Conservation (phyloP, 345 rosid genomes). For the Hevea brasiliensis region DNA sequence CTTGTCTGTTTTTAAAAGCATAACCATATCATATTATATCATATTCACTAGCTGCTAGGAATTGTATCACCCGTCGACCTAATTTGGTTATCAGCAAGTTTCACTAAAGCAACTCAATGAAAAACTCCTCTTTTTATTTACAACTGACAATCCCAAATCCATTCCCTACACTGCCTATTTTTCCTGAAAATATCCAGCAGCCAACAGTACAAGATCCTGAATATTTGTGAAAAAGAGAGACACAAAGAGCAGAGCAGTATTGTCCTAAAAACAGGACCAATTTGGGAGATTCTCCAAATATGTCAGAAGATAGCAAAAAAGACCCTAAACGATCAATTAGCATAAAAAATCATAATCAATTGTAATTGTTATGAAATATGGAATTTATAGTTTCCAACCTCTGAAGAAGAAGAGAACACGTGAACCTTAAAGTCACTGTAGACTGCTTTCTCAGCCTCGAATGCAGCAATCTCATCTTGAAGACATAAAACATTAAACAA, state of each 20-base stretch:
- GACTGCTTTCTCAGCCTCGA: slow-evolving; percentile 37
- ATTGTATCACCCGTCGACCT: neutral
- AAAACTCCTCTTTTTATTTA: neutral
- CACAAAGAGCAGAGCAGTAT: neutral
- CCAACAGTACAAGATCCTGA: neutral
- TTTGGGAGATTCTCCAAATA: neutral
- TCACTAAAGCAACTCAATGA: neutral
- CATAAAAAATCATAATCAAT: slow-evolving; percentile 3
- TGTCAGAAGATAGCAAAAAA: no score
- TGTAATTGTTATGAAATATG: neutral
- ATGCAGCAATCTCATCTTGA: slow-evolving; percentile 24
- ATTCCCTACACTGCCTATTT: neutral
- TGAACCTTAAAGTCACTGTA: slow-evolving; percentile 45
- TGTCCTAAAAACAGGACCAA: neutral
- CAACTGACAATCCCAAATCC: neutral
- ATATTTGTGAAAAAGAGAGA: neutral
- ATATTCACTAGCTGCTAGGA: neutral
- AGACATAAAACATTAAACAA: slow-evolving; percentile 17
- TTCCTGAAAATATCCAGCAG: neutral
- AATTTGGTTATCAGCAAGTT: neutral
- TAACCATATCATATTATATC: neutral
- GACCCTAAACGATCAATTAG: neutral
- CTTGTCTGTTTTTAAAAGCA: neutral
- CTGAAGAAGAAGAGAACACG: slow-evolving; percentile 61
- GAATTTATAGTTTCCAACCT: slow-evolving; percentile 38